A percentile compares a stretch with the other conserved stretches of the same genome.
Conservation (phyloP, 108 stramenopile species). For the Seminavis robusta region DNA sequence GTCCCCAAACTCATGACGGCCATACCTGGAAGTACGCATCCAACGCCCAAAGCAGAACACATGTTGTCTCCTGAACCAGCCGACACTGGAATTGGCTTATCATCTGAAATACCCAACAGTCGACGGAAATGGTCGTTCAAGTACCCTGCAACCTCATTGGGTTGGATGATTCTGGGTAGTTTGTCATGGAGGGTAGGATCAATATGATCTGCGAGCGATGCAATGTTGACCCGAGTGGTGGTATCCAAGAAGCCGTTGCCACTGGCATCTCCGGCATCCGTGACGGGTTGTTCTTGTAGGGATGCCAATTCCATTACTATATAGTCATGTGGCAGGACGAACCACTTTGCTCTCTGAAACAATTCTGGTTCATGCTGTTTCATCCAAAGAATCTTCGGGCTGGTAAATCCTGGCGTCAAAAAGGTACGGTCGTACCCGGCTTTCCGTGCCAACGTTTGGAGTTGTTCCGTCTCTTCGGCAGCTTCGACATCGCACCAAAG, state of each 20-base stretch:
- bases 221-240: neutral
- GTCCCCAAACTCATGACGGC: conserved; percentile 20
- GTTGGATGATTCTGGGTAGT: conserved; percentile 5
- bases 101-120: neutral
- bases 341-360: conserved; percentile 8
- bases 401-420: conserved; percentile 6
- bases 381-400: conserved; percentile 23
- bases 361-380: conserved; percentile 18
- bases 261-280: conserved; percentile 25
- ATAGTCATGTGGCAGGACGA: conserved; percentile 21
- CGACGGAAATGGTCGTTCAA: neutral
- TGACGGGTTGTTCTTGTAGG: neutral
- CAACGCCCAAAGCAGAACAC: conserved; percentile 17
- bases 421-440: neutral
- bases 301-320: neutral
- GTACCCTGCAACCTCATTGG: conserved; percentile 8
- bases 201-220: neutral
- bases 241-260: conserved; percentile 12
- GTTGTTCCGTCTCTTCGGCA: conserved; percentile 6
- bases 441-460: neutral
- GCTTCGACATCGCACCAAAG: conserved; percentile 29
- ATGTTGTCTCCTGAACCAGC: conserved; percentile 26
- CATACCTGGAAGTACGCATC: conserved; percentile 11
- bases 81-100: conserved; percentile 3
- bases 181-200: neutral